These are phyloP conservation scores for Syzygium grande DNA, from an alignment of 345 rosid genomes.

Conservation along the genomic window DNA sequence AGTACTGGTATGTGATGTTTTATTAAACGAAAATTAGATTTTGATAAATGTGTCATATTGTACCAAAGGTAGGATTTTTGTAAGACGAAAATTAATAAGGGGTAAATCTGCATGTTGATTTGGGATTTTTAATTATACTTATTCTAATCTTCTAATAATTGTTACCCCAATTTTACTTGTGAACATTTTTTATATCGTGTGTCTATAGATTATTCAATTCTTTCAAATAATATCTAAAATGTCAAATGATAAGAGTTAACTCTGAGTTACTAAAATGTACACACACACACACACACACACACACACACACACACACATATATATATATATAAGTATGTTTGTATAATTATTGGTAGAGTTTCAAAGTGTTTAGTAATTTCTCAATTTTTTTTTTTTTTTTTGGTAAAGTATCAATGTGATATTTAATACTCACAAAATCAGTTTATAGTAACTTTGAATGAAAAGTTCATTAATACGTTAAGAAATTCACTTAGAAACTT, in stretches of 20 bases:
- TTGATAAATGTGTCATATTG: accelerated
- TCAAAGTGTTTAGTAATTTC: not conserved
- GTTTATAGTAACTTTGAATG: not conserved
- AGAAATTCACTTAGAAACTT: not conserved
- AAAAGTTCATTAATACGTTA: too few relatives aligned
- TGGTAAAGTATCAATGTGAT: too few relatives aligned
- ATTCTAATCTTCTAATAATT: not conserved
- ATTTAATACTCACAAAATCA: too few relatives aligned
- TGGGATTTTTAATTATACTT: not conserved
- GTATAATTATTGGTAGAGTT: not conserved
- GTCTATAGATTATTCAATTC: not conserved
- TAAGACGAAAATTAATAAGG: too few relatives aligned
- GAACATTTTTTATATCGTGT: not conserved
- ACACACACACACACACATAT: too few relatives aligned
- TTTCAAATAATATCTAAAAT: not conserved
- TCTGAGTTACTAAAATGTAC: too few relatives aligned
- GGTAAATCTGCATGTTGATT: too few relatives aligned
- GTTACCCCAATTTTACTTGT: not conserved
- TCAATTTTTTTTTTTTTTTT: too few relatives aligned
- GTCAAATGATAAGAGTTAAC: too few relatives aligned
- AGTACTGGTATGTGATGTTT: not conserved
- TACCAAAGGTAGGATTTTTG: not conserved
- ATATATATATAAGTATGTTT: too few relatives aligned
- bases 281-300: too few relatives aligned
- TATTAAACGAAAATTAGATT: not conserved